Base-by-base conservation (phyloP, 208 protist species). In the Angomonas deanei region DNA sequence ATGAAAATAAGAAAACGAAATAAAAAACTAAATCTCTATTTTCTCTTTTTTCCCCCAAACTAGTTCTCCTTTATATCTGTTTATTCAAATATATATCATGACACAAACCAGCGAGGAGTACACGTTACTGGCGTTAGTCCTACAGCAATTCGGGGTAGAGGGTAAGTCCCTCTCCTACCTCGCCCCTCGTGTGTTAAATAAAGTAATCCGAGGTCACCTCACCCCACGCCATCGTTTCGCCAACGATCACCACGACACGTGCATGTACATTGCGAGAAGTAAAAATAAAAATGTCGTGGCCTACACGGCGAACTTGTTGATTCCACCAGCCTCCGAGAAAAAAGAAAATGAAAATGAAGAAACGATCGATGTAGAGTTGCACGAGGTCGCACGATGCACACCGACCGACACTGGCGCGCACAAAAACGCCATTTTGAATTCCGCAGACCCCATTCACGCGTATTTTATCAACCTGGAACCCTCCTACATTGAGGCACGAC, bases 401-500 rank as follows among this genome's bases (percentile, higher is more conserved):
- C 46, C 19, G 39, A 68, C 78, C 10, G 49, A 61, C 32, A 68
- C 52, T 58, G 83, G 79, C 47, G 67, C 67, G 5, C 71, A 65
- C 31, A 55, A 61, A 24, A 64, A 60, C 19, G 77, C 68, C 57
- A 39, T 76, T 21, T 23, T 91, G 30, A 61, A 76, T 36, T 49
- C 62, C 33, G 46, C 72, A 0, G 68, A 84, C 61, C 76, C 86
- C 10, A 57, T 93, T 0, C 82, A 90, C 61, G 74, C 84, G 8
- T 89, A 91, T 58, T 93, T 80, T 34, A 72, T 93, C 17, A 84
- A 74, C 31, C 53, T 93, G 15, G 83, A 91, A 24, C 84, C 87
- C 1, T 59, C 61, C n/a, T 74, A 86, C 62, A 47, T 91, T 47
- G 74, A 60, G 58, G 65, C 72, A n/a, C 73, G 72, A 15, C 78